Evolutionary conservation across 495 filamentous ascomycete genomes (phyloP), one percentile per base, ranked within the genome.

Genomic region (Penicillium subrubescens): DNA sequence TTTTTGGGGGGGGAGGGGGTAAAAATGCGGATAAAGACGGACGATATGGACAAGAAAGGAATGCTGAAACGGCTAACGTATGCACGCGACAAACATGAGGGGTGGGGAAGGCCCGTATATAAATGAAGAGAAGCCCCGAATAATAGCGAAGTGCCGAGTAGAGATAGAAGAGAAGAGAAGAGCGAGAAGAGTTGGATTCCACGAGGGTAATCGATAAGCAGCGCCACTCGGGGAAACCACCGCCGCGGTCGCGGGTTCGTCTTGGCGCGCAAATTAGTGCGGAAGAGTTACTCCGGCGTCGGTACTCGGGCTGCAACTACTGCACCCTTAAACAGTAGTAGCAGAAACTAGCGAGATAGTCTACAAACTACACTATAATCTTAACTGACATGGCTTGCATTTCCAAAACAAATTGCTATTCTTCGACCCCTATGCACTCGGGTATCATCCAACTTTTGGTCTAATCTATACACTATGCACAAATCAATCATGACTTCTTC

Each of bases 401-500:
- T 41, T 37, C 8, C 15, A 2, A 34, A 17, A 34, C 29, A 34
- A 11, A n/a, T 29, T 54, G 2, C n/a, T 21, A 39, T 56, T 21
- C 31, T 56, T 39, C 33, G 1, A 56, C 17, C 17, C 31, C 33
- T 39, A 35, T 25, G 53, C 39, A 29, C 25, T 17, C 37, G 56
- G 61, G 61, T 63, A 63, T 63, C 61, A 63, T 63, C 34, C 56
- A 44, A 15, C 44, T 29, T 64, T 29, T 39, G 52, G 34, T 23
- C 53, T 34, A 56, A 21, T 57, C 50, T 69, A 67, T 69, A 50
- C 57, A 70, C 52, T 71, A 71, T 69, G 43, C 56, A 69, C 46
- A 62, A 33, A 41, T 68, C 43, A 67, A 78, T 63, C 77, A 71
- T 3, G 60, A 29, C 75, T 84, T 86, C 74, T 86, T 89, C 82